A percentile compares a stretch with the other conserved stretches of the same genome.
phyloP scores from a whole-genome alignment of 192 early-diverging fungal genomes.

The Entophlyctis luteolus region DNA sequence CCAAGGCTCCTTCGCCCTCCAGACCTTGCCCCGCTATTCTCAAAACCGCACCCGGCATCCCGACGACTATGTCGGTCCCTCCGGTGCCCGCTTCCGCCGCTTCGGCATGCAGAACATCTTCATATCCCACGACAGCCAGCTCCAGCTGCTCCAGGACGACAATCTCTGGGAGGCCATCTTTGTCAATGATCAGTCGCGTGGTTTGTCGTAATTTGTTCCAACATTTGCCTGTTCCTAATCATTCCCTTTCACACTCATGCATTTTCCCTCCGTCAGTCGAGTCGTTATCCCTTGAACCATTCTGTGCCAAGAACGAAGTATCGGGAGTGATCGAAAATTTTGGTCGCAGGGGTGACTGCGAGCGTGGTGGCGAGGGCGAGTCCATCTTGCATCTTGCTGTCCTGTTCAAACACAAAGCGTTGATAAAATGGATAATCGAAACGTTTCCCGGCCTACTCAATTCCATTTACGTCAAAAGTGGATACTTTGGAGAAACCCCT shows the following conservation, averaged over 20 bases:
- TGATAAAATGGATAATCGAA: slow-evolving; percentile 10
- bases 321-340: background rate
- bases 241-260: background rate
- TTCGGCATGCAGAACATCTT: background rate
- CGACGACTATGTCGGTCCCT: background rate
- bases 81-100: background rate
- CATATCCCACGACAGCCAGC: background rate
- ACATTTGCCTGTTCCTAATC: background rate
- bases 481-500: slow-evolving; percentile 20
- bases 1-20: background rate
- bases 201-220: background rate
- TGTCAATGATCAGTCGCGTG: background rate
- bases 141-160: background rate
- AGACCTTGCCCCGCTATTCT: background rate
- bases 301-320: background rate
- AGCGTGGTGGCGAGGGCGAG: slow-evolving; percentile 22
- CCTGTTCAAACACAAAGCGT: background rate
- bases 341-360: slow-evolving; percentile 3
- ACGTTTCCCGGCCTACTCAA: slow-evolving; percentile 12
- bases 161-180: slow-evolving; percentile 9
- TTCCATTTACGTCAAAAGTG: background rate
- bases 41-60: background rate
- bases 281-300: background rate
- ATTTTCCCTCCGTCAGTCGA: too few relatives aligned
- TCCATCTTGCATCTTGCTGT: slow-evolving; percentile 24